Evolutionary conservation across 306 rosid species (phyloP).

Genomic region (Inga laurina): DNA sequence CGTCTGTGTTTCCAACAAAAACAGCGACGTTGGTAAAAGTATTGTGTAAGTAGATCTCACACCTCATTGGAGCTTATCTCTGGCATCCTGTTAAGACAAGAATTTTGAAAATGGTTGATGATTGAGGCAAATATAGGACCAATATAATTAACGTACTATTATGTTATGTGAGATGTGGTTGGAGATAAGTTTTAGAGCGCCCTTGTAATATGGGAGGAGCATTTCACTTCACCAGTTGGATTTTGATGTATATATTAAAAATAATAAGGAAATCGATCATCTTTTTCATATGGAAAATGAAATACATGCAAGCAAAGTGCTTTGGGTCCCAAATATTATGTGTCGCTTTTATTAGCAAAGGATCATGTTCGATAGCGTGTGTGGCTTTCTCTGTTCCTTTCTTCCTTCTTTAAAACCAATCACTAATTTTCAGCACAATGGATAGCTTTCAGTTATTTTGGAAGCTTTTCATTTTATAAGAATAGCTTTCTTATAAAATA

Average conservation of each 20-base stretch:
- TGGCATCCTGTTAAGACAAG: too few species aligned
- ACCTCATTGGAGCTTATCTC: too few species aligned
- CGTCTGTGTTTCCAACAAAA: too few species aligned
- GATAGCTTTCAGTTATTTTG: background rate
- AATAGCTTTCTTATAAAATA: too few species aligned
- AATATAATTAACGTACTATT: background rate
- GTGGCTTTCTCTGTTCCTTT: background rate
- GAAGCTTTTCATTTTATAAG: background rate
- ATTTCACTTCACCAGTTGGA: background rate
- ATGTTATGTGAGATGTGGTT: background rate
- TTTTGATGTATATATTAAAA: background rate
- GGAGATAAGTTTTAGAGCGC: background rate
- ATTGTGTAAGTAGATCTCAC: too few species aligned
- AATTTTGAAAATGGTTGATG: background rate
- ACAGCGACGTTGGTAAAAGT: too few species aligned
- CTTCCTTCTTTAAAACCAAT: background rate
- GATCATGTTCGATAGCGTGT: background rate
- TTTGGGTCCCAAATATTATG: background rate
- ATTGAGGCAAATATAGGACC: background rate
- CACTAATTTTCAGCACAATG: background rate
- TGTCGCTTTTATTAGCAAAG: background rate
- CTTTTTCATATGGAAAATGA: background rate
- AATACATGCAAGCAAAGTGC: background rate
- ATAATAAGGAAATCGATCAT: background rate
- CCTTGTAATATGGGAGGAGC: background rate